These are phyloP conservation scores for Coelastrella sp. DNA, from an alignment of 139 green algal genomes.

Conservation along the genomic window DNA sequence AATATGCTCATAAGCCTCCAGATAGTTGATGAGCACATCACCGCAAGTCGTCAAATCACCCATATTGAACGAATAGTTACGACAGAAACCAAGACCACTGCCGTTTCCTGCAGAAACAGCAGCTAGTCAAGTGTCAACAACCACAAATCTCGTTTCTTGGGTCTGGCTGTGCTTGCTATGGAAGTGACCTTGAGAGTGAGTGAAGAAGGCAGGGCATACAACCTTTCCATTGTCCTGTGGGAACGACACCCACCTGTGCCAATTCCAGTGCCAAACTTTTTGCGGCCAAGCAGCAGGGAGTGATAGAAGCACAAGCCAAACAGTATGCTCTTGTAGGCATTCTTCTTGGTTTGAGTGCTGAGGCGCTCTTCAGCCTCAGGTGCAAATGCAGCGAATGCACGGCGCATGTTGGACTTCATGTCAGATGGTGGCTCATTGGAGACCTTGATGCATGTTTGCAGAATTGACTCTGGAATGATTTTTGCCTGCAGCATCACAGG, in stretches of 20 bases:
- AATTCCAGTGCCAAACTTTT: constrained; percentile 92
- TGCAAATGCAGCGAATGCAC: constrained; percentile 71
- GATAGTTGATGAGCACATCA: constrained; percentile 90
- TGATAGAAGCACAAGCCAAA: constrained; percentile 94
- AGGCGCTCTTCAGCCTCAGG: constrained; percentile 74
- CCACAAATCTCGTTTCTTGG: no score
- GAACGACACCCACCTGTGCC: constrained; percentile 57
- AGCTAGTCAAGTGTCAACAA: no score
- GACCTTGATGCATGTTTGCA: constrained; percentile 85
- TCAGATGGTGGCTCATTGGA: constrained; percentile 89
- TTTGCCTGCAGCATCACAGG: constrained; percentile 57
- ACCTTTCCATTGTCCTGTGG: no score
- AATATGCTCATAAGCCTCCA: constrained; percentile 80
- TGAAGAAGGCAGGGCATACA: no score
- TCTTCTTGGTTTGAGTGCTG: constrained; percentile 71
- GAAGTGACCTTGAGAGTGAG: neutral
- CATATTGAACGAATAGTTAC: constrained; percentile 92
- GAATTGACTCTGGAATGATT: constrained; percentile 82
- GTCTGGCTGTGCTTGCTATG: neutral
- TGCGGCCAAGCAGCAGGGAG: constrained; percentile 88
- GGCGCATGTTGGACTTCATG: constrained; percentile 92
- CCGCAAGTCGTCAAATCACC: constrained; percentile 87
- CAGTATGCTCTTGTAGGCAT: constrained; percentile 80
- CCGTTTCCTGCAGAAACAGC: constrained; percentile 63
- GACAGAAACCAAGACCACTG: constrained; percentile 89